Evolutionary conservation across 768 basidiomycete genomes (phyloP).

Genomic region (Pulveroboletus ravenelii): DNA sequence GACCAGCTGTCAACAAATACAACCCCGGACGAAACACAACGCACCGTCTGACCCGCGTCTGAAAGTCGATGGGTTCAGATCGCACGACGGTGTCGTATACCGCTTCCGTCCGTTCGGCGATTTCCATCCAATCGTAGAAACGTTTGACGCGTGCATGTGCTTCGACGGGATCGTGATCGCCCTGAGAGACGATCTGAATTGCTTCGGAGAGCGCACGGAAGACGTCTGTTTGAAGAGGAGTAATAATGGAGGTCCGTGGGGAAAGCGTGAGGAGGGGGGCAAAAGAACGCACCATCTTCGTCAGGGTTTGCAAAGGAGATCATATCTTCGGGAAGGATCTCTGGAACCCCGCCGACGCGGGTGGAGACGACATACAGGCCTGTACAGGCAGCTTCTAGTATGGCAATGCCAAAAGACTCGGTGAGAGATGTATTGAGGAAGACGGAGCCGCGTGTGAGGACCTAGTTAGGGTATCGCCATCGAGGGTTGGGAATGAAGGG

Average conservation of each 20-base stretch:
- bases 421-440: slow-evolving; percentile 95
- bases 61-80: slow-evolving; percentile 61
- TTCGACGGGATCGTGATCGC: slow-evolving; percentile 65
- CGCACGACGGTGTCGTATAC: slow-evolving; percentile 73
- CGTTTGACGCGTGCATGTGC: slow-evolving; percentile 75
- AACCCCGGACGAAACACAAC: slow-evolving; percentile 5
- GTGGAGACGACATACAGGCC: slow-evolving; percentile 94
- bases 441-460: slow-evolving; percentile 82
- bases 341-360: slow-evolving; percentile 91
- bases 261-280: too few species aligned
- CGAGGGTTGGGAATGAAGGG: background rate
- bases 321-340: slow-evolving; percentile 91
- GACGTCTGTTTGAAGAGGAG: slow-evolving; percentile 51
- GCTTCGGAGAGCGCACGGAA: slow-evolving; percentile 80
- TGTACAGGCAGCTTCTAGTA: slow-evolving; percentile 92
- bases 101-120: slow-evolving; percentile 74
- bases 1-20: background rate
- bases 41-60: slow-evolving; percentile 73
- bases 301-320: slow-evolving; percentile 93
- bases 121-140: slow-evolving; percentile 85
- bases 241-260: background rate
- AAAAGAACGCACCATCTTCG: slow-evolving; percentile 76
- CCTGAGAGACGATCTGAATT: slow-evolving; percentile 59
- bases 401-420: slow-evolving; percentile 96
- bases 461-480: slow-evolving; percentile 38